These are phyloP conservation scores for Paraphaeosphaeria sporulosa DNA, from an alignment of 2,329 filamentous ascomycete genomes.

Conservation along the genomic window DNA sequence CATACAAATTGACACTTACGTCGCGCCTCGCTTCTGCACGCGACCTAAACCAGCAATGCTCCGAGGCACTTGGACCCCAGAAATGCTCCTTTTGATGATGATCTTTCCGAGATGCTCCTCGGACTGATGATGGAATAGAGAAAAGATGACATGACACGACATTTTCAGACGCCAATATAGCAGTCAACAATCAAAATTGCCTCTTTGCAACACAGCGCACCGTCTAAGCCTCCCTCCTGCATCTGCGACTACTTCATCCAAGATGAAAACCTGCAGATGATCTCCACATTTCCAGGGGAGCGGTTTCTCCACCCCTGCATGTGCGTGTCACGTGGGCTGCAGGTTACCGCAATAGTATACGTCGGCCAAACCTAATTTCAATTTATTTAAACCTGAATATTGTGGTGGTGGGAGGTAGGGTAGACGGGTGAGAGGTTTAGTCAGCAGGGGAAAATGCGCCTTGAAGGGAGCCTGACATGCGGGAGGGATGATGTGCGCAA, in stretches of 20 bases:
- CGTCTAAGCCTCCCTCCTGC: conserved; percentile 3
- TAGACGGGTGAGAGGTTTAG: background rate
- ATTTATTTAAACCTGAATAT: background rate
- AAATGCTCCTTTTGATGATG: background rate
- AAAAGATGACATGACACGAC: background rate
- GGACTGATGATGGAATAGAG: background rate
- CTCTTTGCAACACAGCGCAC: background rate
- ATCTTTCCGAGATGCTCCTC: background rate
- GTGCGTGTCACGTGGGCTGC: background rate
- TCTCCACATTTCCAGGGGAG: background rate
- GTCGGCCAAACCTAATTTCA: too few species aligned
- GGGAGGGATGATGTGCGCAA: conserved; percentile 9
- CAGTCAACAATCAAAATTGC: background rate
- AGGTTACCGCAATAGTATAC: background rate
- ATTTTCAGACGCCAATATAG: background rate
- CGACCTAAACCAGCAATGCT: background rate
- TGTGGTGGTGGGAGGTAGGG: background rate
- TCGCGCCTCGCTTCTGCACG: conserved; percentile 6
- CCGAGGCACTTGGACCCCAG: background rate
- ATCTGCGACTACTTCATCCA: background rate
- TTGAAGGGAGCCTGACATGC: conserved; percentile 1
- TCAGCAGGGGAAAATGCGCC: conserved; percentile 1
- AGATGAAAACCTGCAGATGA: background rate
- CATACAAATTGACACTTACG: background rate
- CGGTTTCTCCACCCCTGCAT: background rate